Evolutionary conservation across 2,329 filamentous ascomycete species (phyloP), one percentile per base, ranked within the genome.

Genomic region (Nemania sp.): DNA sequence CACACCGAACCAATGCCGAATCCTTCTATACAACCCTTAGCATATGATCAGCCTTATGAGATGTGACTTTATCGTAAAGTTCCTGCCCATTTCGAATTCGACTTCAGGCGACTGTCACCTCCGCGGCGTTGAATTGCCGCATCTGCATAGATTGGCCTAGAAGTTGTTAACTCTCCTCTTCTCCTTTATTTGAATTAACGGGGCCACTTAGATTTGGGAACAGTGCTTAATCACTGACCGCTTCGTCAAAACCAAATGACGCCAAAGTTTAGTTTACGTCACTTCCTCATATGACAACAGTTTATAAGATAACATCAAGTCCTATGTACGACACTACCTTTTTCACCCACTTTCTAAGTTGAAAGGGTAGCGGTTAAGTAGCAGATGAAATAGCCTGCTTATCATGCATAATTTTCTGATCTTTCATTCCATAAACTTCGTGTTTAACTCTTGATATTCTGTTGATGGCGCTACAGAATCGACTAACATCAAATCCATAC

Each of bases 31-130:
- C 37, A 43, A 26, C 28, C 51, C 51, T 33, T 22, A 50, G 49
- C 45, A 44, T 41, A 43, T 49, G 44, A 56, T 59, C 56, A 59
- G 56, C 53, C 56, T 59, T 59, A 57, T 51, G 42, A 40, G 39
- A 53, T 51, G 42, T 54, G 39, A 56, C 56, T 50, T 49, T 51
- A 43, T 44, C 49, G 23, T 43, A 56, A n/a, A 28, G 33, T 37
- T 43, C 28, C 49, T 53, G 45, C 41, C 56, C 44, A 46, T 52
- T 47, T 28, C 17, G 30, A 52, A 45, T 33, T 8, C 20, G 33
- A 26, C 31, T 41, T 22, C 34, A 43, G 19, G 28, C 22, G 46
- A 28, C 31, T 40, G 31, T 34, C 47, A 28, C 41, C 22, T 42
- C 26, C 19, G 46, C 41, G 39, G 23, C 40, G 23, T 44, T 37